Evolutionary conservation across 306 rosid species (phyloP), one percentile per base, ranked within the genome.

Genomic region (Clitoria ternatea): DNA sequence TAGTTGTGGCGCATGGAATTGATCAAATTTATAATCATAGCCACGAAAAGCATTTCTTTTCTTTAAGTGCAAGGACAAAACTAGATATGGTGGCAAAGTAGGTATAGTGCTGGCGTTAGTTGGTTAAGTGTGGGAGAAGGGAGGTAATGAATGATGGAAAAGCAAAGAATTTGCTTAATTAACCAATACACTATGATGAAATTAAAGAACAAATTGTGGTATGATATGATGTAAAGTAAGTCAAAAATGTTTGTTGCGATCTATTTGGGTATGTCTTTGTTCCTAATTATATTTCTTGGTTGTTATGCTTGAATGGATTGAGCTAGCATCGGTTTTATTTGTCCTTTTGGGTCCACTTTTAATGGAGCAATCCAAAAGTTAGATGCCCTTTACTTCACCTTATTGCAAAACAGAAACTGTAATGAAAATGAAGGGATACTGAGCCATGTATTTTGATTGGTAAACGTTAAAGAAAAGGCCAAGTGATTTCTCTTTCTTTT

Each of bases 91-190:
- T 47, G 71, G 66, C 71, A 73, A 87, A 84, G 83, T 81, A 76
- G 86, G 88, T 77, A 73, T 87, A 82, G 98, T 87, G 83, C 56
- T 76, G 68, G 83, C 62, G 96, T 89, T 92, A 78, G 98, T 92
- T 92, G 98, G 96, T 92, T 79, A 92, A 87, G 95, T 92, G 91
- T 86, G 73, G 86, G 87, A 84, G 80, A 92, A 89, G 98, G 92
- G 86, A 87, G 81, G 73, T 79, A 69, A 75, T 72, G 77, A 80
- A 92, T 89, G 76, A 87, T 89, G 89, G 89, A 80, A 74, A 82
- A 78, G 69, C 53, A 42, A 82, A 56, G 43, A 60, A 42, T 48
- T 82, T 71, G 79, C 72, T 70, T 82, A 69, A 60, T 79, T 74
- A 74, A 69, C 73, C 61, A 66, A 70, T 70, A 23, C 79, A 75